These are phyloP conservation scores for Myriangium duriaei DNA, from an alignment of 2,329 filamentous ascomycete species.

Conservation along the genomic window DNA sequence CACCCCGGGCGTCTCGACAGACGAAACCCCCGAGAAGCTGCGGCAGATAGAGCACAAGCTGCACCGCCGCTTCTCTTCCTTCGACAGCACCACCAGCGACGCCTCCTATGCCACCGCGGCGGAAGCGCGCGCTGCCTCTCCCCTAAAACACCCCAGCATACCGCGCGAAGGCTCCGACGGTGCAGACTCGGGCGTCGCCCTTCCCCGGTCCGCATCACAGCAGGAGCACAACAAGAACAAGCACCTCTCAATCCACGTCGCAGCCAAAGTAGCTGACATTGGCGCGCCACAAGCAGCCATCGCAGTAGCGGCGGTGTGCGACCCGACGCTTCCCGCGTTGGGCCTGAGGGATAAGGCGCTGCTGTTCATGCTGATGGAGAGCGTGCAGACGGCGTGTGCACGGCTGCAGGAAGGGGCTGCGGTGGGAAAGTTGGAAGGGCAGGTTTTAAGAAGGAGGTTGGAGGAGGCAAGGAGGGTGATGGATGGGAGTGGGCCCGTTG, in stretches of 20 bases:
- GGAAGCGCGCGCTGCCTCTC: constrained; percentile 24
- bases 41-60: constrained; percentile 23
- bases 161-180: constrained; percentile 16
- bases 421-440: constrained; percentile 43
- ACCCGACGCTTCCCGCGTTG: constrained; percentile 27
- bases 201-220: constrained; percentile 8
- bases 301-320: constrained; percentile 28
- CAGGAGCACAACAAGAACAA: constrained; percentile 29
- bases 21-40: constrained; percentile 22
- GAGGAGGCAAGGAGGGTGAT: constrained; percentile 62
- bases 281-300: constrained; percentile 22
- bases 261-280: constrained; percentile 18
- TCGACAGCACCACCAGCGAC: constrained; percentile 48
- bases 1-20: constrained; percentile 17
- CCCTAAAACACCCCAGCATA: constrained; percentile 1
- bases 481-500: constrained; percentile 40
- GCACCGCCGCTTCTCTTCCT: constrained; percentile 39
- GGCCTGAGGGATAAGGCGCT: constrained; percentile 45
- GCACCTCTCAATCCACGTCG: constrained; percentile 17
- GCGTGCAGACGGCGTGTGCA: constrained; percentile 41
- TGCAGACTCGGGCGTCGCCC: constrained; percentile 20
- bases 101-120: constrained; percentile 52
- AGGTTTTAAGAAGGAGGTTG: constrained; percentile 56
- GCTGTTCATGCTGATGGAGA: constrained; percentile 37
- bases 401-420: constrained; percentile 33